These are phyloP conservation scores for Diaporthe velutina DNA, from an alignment of 2,329 filamentous ascomycete species.

Conservation along the genomic window DNA sequence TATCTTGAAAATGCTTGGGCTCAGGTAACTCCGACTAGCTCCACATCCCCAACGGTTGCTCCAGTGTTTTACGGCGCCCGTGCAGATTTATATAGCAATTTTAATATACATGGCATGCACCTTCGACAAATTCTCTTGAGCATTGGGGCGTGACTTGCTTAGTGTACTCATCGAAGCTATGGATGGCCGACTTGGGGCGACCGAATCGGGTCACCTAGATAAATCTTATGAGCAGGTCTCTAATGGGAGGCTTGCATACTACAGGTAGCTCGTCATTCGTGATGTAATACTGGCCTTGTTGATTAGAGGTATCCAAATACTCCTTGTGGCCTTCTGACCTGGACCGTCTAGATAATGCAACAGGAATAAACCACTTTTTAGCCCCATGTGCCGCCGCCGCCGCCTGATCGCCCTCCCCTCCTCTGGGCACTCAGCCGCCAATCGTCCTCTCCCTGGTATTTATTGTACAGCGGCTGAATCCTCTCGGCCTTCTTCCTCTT, in stretches of 20 bases:
- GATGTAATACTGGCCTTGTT: not conserved
- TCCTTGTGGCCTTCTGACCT: not conserved
- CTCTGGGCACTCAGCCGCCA: slow-evolving; percentile 93
- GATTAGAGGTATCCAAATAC: not conserved
- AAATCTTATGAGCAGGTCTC: not conserved
- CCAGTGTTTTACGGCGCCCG: not conserved
- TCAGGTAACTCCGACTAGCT: slow-evolving; percentile 47
- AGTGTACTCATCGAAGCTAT: no score
- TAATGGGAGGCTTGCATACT: not conserved
- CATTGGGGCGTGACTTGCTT: no score
- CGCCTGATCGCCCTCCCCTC: slow-evolving; percentile 84
- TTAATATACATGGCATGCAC: not conserved
- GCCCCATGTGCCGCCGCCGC: slow-evolving; percentile 93
- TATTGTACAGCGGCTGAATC: slow-evolving; percentile 95
- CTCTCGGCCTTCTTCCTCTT: slow-evolving; percentile 95
- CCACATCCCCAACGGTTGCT: not conserved
- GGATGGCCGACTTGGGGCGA: not conserved
- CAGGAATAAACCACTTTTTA: slow-evolving; percentile 51
- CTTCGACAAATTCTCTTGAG: not conserved
- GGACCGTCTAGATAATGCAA: not conserved
- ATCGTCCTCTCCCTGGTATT: slow-evolving; percentile 92
- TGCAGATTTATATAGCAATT: not conserved
- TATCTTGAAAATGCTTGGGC: slow-evolving; percentile 65
- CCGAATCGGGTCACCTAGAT: no score
- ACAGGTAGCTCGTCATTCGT: not conserved